Evolutionary conservation across 805 yeast species (phyloP).

Genomic region (Starmerella floricola): DNA sequence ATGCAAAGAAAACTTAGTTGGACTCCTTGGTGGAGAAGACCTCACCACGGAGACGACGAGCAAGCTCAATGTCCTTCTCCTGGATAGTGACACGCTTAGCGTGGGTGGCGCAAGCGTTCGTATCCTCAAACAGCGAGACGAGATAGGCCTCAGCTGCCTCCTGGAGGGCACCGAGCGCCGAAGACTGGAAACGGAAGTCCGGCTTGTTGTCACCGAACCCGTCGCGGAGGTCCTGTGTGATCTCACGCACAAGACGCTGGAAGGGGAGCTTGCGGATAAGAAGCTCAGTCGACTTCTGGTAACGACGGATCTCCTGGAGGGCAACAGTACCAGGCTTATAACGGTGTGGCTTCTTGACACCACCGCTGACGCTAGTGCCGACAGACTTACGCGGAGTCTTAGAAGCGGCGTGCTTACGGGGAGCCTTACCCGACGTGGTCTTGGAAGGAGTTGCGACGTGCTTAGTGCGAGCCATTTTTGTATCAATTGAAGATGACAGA

Average conservation of each 20-base stretch:
- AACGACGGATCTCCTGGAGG: slow-evolving; percentile 82
- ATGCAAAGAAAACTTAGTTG: slow-evolving; percentile 6
- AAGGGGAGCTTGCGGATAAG: slow-evolving; percentile 80
- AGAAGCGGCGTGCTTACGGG: slow-evolving; percentile 83
- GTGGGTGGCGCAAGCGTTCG: slow-evolving; percentile 84
- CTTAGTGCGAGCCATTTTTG: slow-evolving; percentile 33
- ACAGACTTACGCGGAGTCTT: slow-evolving; percentile 87
- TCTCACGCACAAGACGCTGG: slow-evolving; percentile 84
- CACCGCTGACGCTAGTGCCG: slow-evolving; percentile 60
- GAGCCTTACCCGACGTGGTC: slow-evolving; percentile 87
- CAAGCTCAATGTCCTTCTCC: slow-evolving; percentile 82
- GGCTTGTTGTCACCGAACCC: slow-evolving; percentile 32
- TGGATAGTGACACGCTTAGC: slow-evolving; percentile 90
- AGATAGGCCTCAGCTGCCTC: slow-evolving; percentile 85
- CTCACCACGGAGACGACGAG: slow-evolving; percentile 88
- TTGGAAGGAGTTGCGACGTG: slow-evolving; percentile 66
- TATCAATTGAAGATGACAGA: too few species aligned
- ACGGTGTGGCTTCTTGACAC: slow-evolving; percentile 88
- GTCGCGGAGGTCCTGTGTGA: slow-evolving; percentile 77
- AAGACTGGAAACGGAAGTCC: slow-evolving; percentile 67
- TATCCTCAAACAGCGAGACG: slow-evolving; percentile 76
- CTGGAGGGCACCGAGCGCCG: slow-evolving; percentile 83
- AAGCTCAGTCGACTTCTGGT: slow-evolving; percentile 79
- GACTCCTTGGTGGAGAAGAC: slow-evolving; percentile 20
- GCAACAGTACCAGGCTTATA: slow-evolving; percentile 94